Base-by-base conservation (phyloP, 768 basidiomycete genomes). In the Suillus discolor region DNA sequence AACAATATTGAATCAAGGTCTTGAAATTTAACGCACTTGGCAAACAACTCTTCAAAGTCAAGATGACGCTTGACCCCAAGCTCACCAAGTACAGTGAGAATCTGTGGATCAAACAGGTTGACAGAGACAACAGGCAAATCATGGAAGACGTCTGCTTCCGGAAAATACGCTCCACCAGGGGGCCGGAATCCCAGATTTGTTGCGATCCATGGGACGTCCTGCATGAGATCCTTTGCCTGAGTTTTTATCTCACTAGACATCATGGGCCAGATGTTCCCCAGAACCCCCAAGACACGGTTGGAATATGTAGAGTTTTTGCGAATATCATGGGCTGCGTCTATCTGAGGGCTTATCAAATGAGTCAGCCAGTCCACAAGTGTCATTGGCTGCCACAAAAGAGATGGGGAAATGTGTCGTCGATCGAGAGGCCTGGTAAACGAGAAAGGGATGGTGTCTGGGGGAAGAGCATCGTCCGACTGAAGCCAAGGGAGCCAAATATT, bases 81-180 rank as follows among this genome's bases (percentile, higher is more conserved):
- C 2, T 83, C 82, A 59, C 83, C 77, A 6, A 90, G 72, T 11
- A 90, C 77, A 69, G 83, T 87, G 74, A 91, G 88, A 62, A 91
- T 70, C 2, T 92, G 67, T 92, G 79, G 0, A 74, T 64, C 3
- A 77, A 72, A 3, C 84, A 86, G 16, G 6, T 18, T 42, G 31
- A 95, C 75, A 0, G 78, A 83, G 11, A 93, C 87, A 49, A 92
- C 86, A 3, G 94, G 88, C 20, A 96, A 79, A 74, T 97, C 96
- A 31, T 85, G 85, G 75, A 98, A 97, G n/a, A 98, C 80, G 69
- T 92, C 86, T n/a, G 90, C 95, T 66, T 87, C 92, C 12, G 88
- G 79, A 72, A 97, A 96, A 78, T 96, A 97, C 4, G 90, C 79
- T 61, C 95, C 86, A 4, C 75, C 73, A 0, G 96, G 93, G 23